These are phyloP conservation scores for Curvularia sp. DNA, from an alignment of 2,329 filamentous ascomycete genomes.

Conservation along the genomic window DNA sequence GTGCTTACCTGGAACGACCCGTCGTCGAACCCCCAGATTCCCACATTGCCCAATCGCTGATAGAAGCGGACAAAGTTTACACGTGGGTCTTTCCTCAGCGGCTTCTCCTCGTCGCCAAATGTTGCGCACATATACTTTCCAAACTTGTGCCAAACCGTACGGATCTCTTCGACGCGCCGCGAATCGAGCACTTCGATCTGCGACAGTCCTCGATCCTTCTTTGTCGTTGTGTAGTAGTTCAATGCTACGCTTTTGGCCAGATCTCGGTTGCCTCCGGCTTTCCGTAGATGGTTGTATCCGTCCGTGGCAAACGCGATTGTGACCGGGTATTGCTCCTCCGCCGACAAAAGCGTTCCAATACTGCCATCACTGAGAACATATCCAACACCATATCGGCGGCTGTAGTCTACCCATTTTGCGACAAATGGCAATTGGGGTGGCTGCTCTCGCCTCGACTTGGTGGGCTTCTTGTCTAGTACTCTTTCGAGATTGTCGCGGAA, in stretches of 20 bases:
- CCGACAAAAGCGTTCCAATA: constrained; percentile 70
- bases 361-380: constrained; percentile 85
- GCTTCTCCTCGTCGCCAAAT: constrained; percentile 55
- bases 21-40: constrained; percentile 81
- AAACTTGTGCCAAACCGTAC: constrained; percentile 71
- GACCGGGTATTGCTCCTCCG: constrained; percentile 62
- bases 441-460: constrained; percentile 55
- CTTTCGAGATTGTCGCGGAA: constrained; percentile 57
- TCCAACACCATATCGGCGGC: constrained; percentile 83
- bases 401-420: constrained; percentile 87
- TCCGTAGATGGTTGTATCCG: constrained; percentile 73
- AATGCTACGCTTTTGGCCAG: constrained; percentile 57
- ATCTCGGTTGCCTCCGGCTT: constrained; percentile 67
- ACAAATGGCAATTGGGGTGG: constrained; percentile 63
- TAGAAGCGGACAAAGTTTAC: constrained; percentile 76
- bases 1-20: constrained; percentile 74
- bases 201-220: constrained; percentile 67
- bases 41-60: constrained; percentile 80
- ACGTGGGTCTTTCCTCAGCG: constrained; percentile 56
- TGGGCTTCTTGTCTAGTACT: constrained; percentile 52
- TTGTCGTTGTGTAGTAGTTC: constrained; percentile 76
- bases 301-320: constrained; percentile 75
- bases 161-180: constrained; percentile 62
- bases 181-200: constrained; percentile 68
- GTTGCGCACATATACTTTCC: constrained; percentile 70